These are phyloP conservation scores for Penicillium psychrosexuale DNA, from an alignment of 2,329 filamentous ascomycete genomes.

Conservation along the genomic window DNA sequence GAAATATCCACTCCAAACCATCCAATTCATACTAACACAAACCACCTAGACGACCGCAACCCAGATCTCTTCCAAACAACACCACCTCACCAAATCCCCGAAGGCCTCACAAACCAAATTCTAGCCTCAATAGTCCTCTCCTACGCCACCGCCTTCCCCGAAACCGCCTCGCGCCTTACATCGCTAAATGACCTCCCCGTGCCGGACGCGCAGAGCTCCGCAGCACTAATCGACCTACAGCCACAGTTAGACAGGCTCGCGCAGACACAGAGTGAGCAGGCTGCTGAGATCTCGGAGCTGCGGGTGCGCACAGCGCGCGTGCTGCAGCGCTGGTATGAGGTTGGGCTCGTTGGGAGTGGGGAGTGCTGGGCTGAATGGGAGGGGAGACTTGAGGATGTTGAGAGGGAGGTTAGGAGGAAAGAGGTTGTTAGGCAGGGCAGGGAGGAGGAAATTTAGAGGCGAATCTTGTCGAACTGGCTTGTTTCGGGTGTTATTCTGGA, in stretches of 20 bases:
- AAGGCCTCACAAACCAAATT: conserved; percentile 36
- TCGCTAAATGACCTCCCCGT: conserved; percentile 49
- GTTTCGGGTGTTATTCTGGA: neutral
- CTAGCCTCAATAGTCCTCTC: conserved; percentile 44
- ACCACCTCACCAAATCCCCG: conserved; percentile 32
- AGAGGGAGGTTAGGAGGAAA: conserved; percentile 62
- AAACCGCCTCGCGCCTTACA: conserved; percentile 48
- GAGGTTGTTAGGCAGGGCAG: conserved; percentile 58
- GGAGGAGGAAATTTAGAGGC: conserved; percentile 42
- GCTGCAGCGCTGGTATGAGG: conserved; percentile 70
- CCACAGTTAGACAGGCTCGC: conserved; percentile 41
- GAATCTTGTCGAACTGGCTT: conserved; percentile 5
- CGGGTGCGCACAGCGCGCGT: conserved; percentile 46
- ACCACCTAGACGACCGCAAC: conserved; percentile 36
- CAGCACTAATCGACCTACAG: conserved; percentile 42
- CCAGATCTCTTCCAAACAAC: conserved; percentile 43
- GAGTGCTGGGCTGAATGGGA: conserved; percentile 70
- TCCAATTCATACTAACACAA: neutral
- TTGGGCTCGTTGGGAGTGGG: conserved; percentile 64
- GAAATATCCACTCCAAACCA: neutral
- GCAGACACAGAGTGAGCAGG: conserved; percentile 39
- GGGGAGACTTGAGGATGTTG: conserved; percentile 61
- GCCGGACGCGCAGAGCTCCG: conserved; percentile 42
- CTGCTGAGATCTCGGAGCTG: conserved; percentile 40
- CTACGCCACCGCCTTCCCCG: conserved; percentile 46